Base-by-base conservation (phyloP, 441 rosid species). In the Erysimum pusillum region DNA sequence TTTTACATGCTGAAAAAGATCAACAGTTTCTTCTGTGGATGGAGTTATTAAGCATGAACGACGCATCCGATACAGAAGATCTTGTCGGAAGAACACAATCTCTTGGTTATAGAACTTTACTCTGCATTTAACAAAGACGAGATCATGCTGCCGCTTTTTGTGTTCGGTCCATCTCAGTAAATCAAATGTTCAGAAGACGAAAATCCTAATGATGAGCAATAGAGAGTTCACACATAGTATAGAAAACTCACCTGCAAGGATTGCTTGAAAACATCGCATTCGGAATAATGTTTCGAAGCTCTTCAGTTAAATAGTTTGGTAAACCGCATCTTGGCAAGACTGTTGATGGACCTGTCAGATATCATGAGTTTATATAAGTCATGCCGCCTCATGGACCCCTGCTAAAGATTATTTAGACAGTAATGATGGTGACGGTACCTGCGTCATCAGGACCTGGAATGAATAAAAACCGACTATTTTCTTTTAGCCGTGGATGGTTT, bases 31-130 rank as follows among this genome's bases (percentile, higher is more conserved):
- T 80, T 90, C 99, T 7, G 85, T 62, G 39, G 93, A 96, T 46
- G 98, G 97, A 51, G 97, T 77, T 74, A 96, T 82, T 86, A 96
- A 86, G 81, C 99, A 96, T 8, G 95, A 87, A n/a, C 98, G 97
- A 15, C 90, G 97, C 97, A 96, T 93, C 75, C 85, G 88, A 71
- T 96, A 89, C 45, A 89, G 91, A 42, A 96, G 90, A 85, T 96
- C 91, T 64, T 93, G 91, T 36, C 98, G 85, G 63, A 93, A 93
- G 85, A 91, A 88, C 25, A 96, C 97, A 7, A 96, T 93, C 83
- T 96, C 98, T 73, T 96, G 97, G 72, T 90, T 87, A 76, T 86
- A 91, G 82, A 90, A 89, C 85, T 90, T 96, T 75, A 93, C 83
- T 79, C 99, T 96, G 92, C 84, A 52, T 66, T 80, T 56, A 51